Percentiles rank a stretch among this genome's conserved stretches.
Evolutionary conservation across 2,329 filamentous ascomycete genomes (phyloP).

Genomic region (Paramyrothecium sp.): DNA sequence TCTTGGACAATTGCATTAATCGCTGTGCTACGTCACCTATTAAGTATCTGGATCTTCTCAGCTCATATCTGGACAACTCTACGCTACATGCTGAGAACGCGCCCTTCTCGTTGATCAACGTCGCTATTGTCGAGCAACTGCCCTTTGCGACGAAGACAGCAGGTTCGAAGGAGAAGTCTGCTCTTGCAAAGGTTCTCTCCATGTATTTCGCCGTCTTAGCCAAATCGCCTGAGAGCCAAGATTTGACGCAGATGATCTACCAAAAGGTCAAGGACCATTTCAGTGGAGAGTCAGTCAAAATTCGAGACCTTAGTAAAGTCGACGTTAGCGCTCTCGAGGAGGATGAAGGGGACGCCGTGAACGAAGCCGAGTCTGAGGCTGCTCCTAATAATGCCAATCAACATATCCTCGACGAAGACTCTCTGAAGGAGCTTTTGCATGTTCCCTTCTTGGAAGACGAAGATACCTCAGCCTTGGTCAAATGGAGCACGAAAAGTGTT

Average conservation of each 20-base stretch:
- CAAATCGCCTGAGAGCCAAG: not conserved
- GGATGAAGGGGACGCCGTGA: slow-evolving; percentile 13
- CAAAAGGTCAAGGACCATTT: slow-evolving; percentile 29
- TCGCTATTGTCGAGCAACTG: slow-evolving; percentile 76
- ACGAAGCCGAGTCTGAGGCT: slow-evolving; percentile 3
- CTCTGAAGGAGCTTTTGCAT: slow-evolving; percentile 52
- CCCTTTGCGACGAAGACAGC: slow-evolving; percentile 61
- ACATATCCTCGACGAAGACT: slow-evolving; percentile 31
- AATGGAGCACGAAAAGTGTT: slow-evolving; percentile 74
- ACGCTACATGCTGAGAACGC: slow-evolving; percentile 19
- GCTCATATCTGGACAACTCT: slow-evolving; percentile 37
- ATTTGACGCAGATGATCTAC: slow-evolving; percentile 24
- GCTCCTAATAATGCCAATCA: slow-evolving; percentile 6
- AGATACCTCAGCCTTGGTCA: slow-evolving; percentile 52
- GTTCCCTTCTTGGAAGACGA: slow-evolving; percentile 43
- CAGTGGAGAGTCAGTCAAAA: slow-evolving; percentile 19
- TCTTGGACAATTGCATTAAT: slow-evolving; percentile 79
- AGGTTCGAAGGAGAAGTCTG: slow-evolving; percentile 37
- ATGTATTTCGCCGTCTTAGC: slow-evolving; percentile 47
- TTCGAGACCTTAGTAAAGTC: slow-evolving; percentile 16
- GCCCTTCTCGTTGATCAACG: slow-evolving; percentile 58
- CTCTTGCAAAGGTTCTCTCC: slow-evolving; percentile 58
- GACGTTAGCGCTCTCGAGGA: slow-evolving; percentile 9
- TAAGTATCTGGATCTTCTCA: slow-evolving; percentile 75
- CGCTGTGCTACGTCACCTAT: slow-evolving; percentile 74